phyloP scores from a whole-genome alignment of 2,329 filamentous ascomycete genomes.

The Chrysoporthe deuterocubensis region DNA sequence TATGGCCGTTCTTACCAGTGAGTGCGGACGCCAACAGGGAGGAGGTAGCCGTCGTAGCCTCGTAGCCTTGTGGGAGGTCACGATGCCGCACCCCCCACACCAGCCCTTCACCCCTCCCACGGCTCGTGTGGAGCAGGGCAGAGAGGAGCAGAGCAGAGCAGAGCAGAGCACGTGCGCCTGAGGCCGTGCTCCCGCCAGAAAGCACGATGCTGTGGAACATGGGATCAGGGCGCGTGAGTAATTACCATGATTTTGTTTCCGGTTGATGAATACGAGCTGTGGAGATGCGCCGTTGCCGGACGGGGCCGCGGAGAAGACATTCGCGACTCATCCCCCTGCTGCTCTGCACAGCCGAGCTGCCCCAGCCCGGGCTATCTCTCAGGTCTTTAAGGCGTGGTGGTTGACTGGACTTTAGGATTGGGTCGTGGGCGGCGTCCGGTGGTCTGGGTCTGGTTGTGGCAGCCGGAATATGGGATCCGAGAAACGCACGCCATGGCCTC shows the following conservation, averaged over 20 bases:
- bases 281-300: background rate
- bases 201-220: background rate
- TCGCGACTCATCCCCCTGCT: background rate
- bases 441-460: background rate
- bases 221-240: background rate
- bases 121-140: background rate
- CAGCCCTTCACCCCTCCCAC: background rate
- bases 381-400: background rate
- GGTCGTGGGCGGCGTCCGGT: background rate
- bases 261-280: background rate
- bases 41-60: too few species aligned
- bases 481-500: too few species aligned
- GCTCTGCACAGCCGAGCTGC: background rate
- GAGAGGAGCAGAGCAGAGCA: too few species aligned
- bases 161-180: background rate
- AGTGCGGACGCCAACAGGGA: too few species aligned
- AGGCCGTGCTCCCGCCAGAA: background rate
- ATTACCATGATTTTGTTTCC: background rate
- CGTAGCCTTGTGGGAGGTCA: too few species aligned
- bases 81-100: too few species aligned
- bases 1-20: too few species aligned
- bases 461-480: background rate
- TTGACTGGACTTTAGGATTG: background rate
- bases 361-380: too few species aligned
- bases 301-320: background rate